phyloP scores from a whole-genome alignment of 495 filamentous ascomycete genomes.

The Pseudoneurospora amorphoporcata region DNA sequence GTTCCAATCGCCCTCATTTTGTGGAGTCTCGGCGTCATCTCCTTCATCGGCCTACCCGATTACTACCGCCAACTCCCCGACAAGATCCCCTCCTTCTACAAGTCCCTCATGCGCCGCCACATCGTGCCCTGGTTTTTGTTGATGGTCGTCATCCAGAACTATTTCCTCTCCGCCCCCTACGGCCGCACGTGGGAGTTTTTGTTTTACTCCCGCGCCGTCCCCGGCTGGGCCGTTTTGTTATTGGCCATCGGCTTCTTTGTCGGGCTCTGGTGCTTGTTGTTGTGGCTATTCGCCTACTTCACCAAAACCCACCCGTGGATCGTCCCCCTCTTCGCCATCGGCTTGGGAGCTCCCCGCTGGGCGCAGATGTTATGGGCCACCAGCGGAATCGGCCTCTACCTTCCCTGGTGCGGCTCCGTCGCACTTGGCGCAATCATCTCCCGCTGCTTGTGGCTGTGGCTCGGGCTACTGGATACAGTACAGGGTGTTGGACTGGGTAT shows the following conservation, averaged over 20 bases:
- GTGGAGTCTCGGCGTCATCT: constrained; percentile 36
- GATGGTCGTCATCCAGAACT: constrained; percentile 53
- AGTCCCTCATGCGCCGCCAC: constrained; percentile 44
- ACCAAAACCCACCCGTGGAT: constrained; percentile 50
- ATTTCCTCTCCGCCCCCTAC: constrained; percentile 48
- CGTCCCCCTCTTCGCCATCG: constrained; percentile 52
- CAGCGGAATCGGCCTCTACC: constrained; percentile 41
- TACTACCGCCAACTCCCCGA: constrained; percentile 61
- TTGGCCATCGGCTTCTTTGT: constrained; percentile 49
- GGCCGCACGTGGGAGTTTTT: constrained; percentile 54
- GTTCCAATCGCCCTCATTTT: constrained; percentile 42
- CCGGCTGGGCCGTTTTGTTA: constrained; percentile 39
- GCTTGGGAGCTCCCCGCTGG: constrained; percentile 51
- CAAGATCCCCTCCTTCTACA: constrained; percentile 52
- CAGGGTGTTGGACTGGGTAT: constrained; percentile 51
- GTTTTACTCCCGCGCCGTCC: constrained; percentile 38
- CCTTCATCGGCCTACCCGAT: constrained; percentile 48
- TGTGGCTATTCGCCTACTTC: constrained; percentile 36
- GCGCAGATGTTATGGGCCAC: constrained; percentile 53
- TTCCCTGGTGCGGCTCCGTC: constrained; percentile 45
- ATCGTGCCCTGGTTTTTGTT: constrained; percentile 51
- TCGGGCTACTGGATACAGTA: constrained; percentile 50
- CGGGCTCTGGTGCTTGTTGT: constrained; percentile 38
- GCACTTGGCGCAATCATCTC: constrained; percentile 38
- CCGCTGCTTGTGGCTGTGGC: constrained; percentile 50